Evolutionary conservation across 148 eudicot species (phyloP).

Genomic region (Camellia lanceoleosa): DNA sequence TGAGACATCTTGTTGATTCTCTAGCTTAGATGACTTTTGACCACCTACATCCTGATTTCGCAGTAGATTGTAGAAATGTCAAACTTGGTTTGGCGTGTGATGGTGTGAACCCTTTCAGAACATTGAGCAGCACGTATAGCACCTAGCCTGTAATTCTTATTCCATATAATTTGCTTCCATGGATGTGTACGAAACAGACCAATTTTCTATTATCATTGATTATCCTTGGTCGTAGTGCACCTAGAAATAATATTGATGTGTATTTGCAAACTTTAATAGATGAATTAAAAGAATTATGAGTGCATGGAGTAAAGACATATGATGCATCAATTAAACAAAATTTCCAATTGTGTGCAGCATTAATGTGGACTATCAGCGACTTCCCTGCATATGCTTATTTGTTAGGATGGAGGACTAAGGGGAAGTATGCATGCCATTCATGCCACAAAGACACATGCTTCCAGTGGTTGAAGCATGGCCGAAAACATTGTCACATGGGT

Average conservation of each 20-base stretch:
- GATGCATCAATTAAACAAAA: background rate
- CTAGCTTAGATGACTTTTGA: slow-evolving; percentile 16
- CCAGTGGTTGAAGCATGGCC: background rate
- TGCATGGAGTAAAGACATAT: background rate
- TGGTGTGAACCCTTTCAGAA: slow-evolving; percentile 14
- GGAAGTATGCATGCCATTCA: slow-evolving; percentile 1
- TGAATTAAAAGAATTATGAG: slow-evolving; percentile 12
- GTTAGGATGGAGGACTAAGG: slow-evolving; percentile 23
- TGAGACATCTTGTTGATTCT: slow-evolving; percentile 16
- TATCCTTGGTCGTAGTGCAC: background rate
- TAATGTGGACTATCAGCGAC: slow-evolving; percentile 27
- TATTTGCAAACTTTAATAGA: slow-evolving; percentile 5
- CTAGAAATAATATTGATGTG: slow-evolving; percentile 14
- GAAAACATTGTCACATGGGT: slow-evolving; percentile 5
- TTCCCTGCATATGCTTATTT: slow-evolving; percentile 17
- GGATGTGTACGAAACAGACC: background rate
- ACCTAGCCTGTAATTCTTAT: slow-evolving; percentile 1
- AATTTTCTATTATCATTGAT: slow-evolving; percentile 4
- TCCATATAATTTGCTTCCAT: background rate
- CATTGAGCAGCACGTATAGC: background rate
- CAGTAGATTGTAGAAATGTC: slow-evolving; percentile 4
- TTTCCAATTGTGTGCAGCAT: background rate
- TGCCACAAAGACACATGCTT: background rate
- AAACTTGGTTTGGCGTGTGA: slow-evolving; percentile 11
- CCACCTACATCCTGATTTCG: background rate